Conservation (phyloP, 2,329 filamentous ascomycete genomes). For the Xylariaceae sp. region DNA sequence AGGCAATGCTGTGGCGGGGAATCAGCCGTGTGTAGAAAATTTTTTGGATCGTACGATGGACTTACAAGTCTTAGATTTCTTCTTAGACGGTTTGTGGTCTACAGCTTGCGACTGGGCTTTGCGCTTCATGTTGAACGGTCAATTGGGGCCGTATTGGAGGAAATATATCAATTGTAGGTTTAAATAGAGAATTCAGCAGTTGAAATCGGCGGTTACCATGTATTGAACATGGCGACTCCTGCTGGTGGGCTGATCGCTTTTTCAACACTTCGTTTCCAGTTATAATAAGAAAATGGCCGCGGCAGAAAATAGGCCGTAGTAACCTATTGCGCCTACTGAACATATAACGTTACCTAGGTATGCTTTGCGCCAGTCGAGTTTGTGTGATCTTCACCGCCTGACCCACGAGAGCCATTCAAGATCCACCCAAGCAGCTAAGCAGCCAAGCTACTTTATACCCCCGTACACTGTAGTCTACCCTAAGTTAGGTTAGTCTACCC, state of each 20-base stretch:
- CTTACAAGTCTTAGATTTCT: slow-evolving; percentile 53
- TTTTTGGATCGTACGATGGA: slow-evolving; percentile 20
- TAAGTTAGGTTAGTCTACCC: no score
- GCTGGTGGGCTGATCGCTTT: slow-evolving; percentile 19
- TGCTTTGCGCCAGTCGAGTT: not conserved
- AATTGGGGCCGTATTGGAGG: slow-evolving; percentile 24
- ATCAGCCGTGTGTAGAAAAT: slow-evolving; percentile 13
- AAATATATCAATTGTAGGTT: slow-evolving; percentile 7
- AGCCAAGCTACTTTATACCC: no score
- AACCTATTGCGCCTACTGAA: no score
- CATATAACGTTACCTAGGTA: no score
- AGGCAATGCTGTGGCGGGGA: slow-evolving; percentile 47
- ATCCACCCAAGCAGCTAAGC: not conserved
- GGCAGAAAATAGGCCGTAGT: slow-evolving; percentile 28
- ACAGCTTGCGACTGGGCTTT: slow-evolving; percentile 55
- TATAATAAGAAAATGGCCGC: slow-evolving; percentile 4
- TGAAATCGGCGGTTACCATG: slow-evolving; percentile 5
- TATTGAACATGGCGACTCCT: not conserved
- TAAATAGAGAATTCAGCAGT: slow-evolving; percentile 1
- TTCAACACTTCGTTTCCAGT: slow-evolving; percentile 12
- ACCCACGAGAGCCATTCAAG: slow-evolving; percentile 6
- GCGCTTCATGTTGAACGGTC: slow-evolving; percentile 56
- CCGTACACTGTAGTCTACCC: no score
- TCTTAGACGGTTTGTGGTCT: slow-evolving; percentile 50
- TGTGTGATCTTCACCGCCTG: slow-evolving; percentile 26